Conservation (phyloP, 2,329 filamentous ascomycete genomes). For the Berkeleyomyces basicola region DNA sequence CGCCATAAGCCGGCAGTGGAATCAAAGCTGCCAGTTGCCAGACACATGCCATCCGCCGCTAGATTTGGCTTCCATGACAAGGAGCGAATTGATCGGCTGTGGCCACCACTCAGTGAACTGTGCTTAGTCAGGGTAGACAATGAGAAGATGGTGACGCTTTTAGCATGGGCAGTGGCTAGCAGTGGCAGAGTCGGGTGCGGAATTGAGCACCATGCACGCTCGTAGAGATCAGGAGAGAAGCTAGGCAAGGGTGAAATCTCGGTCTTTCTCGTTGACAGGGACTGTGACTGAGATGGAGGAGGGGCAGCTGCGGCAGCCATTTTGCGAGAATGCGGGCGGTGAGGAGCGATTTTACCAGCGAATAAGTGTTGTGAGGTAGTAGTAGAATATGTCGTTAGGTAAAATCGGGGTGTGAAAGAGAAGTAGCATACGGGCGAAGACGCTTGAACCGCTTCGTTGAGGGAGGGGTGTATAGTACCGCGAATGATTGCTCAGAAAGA, state of each 20-base stretch:
- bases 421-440: not conserved
- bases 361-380: not conserved
- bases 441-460: not conserved
- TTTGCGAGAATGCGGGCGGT: not conserved
- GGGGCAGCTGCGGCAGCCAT: conserved; percentile 2
- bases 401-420: not conserved
- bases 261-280: conserved; percentile 9
- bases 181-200: conserved; percentile 80
- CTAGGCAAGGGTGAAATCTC: conserved; percentile 30
- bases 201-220: conserved; percentile 70
- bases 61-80: conserved; percentile 73
- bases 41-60: conserved; percentile 46
- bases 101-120: conserved; percentile 67
- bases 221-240: conserved; percentile 40
- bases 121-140: conserved; percentile 65
- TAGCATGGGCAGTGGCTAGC: conserved; percentile 75
- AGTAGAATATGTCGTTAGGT: not conserved
- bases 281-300: not conserved
- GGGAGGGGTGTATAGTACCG: not conserved
- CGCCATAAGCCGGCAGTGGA: conserved; percentile 77
- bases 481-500: not conserved
- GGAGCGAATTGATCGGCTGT: conserved; percentile 75
- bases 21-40: conserved; percentile 90
- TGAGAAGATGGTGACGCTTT: conserved; percentile 78
- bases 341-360: not conserved